Base-by-base conservation (phyloP, 1,139 yeast species). In the Saccharomycopsis hybrid region DNA sequence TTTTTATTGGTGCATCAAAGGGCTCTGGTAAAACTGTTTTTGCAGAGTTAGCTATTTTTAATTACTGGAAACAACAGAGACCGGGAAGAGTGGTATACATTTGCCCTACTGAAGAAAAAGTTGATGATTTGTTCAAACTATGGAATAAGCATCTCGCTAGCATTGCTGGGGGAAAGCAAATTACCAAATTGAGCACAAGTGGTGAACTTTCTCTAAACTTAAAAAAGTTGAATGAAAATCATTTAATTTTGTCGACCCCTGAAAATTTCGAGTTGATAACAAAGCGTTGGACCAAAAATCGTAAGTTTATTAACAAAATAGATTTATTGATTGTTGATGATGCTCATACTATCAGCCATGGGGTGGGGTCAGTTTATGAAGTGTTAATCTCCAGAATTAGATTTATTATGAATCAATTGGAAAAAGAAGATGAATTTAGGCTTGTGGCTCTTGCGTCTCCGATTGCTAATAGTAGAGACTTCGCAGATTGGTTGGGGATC, bases 401-500 rank as follows among this genome's bases (percentile, higher is more conserved):
- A 53, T 78, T 85, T 56, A 77, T 89, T 63, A 69, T 80, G 0
- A 72, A 78, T 1, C 94, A 86, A 57, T 62, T 82, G 11, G 82
- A 80, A 31, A 68, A 66, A 2, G 58, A 63, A 4, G 39, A 41
- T 11, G 40, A 39, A 8, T 58, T 80, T 2, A 70, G 97, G 55
- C 66, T 88, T 32, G 75, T 92, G 27, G 90, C 78, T 0, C 65
- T 92, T 13, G 73, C 87, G 1, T 72, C 79, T 1, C 79, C 96
- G 0, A 63, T 90, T 37, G 78, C 94, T 0, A 85, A 84, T 61
- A 86, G 85, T 3, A 73, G 78, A 50, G 96, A 87, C 57, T 65
- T 90, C 55, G 94, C 87, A 1, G 87, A 83, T 53, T 94, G 97
- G 96, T 65, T 92, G 36, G 95, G 94, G 2, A 82, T 85, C 32